Evolutionary conservation across 805 yeast genomes (phyloP), one percentile per base, ranked within the genome.

Genomic region (Metschnikowia similis): DNA sequence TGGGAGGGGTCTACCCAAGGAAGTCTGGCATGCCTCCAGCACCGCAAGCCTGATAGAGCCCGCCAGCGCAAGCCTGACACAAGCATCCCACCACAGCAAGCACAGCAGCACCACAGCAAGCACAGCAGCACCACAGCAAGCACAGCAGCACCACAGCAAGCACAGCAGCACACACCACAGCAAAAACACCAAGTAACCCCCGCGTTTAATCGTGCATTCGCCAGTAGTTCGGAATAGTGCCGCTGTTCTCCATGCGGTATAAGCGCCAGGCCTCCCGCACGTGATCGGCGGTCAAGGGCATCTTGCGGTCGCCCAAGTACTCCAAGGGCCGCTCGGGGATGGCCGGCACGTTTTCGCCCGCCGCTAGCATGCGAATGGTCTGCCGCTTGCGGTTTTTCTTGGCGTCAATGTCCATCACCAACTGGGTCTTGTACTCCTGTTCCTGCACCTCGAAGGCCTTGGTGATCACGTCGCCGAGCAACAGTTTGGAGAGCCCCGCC

Each of bases 401-500:
- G 4, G 53, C 62, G 16, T 70, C 74, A 6, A 72, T 64, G 38
- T 69, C 75, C 35, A 54, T 41, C 1, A 66, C 65, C 21, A 74
- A 58, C 50, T 66, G 66, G 0, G 72, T 71, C 67, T 78, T 74
- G 58, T 73, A 67, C 58, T 80, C 79, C 50, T 79, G 72, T 48
- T 77, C 72, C 61, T 88, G 91, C 1, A 87, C 81, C 47, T 82
- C 85, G 53, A 84, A 76, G 0, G 96, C 96, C 59, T 81, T 75
- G 54, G 91, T 95, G 10, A 91, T 85, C 14, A 91, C 79, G 58
- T 91, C 97, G 10, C 96, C 96, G n/a, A 90, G 78, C 63, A 88
- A 84, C 58, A 89, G 87, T 63, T 91, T 91, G 2, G 96, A 87
- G 48, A 89, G 78, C 65, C 97, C 96, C 6, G 92, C 87, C 42